phyloP scores from a whole-genome alignment of 2,329 filamentous ascomycete genomes.

The Calycina herbarum region DNA sequence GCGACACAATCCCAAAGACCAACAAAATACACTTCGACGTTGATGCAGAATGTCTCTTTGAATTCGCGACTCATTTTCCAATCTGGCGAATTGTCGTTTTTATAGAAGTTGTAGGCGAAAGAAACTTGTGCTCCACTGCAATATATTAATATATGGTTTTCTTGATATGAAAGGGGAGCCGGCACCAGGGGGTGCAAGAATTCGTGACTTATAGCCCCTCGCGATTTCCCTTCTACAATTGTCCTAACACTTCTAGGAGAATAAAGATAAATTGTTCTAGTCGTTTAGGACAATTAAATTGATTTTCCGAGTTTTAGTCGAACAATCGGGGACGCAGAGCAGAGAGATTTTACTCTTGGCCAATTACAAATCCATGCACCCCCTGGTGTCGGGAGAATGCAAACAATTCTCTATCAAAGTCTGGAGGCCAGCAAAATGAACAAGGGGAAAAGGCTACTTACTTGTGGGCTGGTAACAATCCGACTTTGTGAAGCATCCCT shows the following conservation, averaged over 20 bases:
- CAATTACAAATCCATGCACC: no score
- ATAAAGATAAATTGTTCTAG: not conserved
- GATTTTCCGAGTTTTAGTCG: not conserved
- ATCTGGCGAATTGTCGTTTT: conserved; percentile 41
- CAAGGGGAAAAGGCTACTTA: not conserved
- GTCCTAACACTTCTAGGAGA: no score
- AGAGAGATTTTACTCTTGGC: no score
- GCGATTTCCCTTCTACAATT: no score
- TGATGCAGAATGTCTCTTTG: conserved; percentile 46
- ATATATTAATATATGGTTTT: not conserved
- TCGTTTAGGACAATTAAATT: not conserved
- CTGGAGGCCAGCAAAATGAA: not conserved
- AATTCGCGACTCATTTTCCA: conserved; percentile 45
- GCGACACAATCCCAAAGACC: conserved; percentile 46
- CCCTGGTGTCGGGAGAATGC: not conserved
- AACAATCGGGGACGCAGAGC: no score
- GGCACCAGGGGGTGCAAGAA: no score
- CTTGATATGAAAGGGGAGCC: not conserved
- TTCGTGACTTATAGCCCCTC: no score
- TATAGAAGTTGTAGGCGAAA: conserved; percentile 48
- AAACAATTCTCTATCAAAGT: not conserved
- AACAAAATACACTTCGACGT: conserved; percentile 45
- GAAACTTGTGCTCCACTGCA: conserved; percentile 43
- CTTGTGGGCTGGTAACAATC: conserved; percentile 62
- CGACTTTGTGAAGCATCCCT: conserved; percentile 46